Conservation (phyloP, 1,139 yeast genomes). For the Blastobotrys indianensis region DNA sequence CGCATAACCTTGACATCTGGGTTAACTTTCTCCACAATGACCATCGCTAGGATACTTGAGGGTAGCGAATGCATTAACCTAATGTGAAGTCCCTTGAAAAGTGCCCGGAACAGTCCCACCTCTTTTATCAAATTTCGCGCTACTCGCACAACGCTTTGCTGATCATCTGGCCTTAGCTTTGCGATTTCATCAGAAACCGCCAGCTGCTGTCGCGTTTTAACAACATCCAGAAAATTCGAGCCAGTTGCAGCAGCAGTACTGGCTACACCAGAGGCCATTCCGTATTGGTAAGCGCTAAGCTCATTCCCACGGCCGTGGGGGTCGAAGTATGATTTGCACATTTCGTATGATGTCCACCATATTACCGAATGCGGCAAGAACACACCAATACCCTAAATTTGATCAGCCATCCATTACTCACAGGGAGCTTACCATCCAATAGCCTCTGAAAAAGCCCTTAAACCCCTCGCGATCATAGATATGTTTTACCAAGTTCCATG, state of each 20-base stretch:
- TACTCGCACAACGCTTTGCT: slow-evolving; percentile 32
- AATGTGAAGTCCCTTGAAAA: slow-evolving; percentile 36
- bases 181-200: slow-evolving; percentile 38
- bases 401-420: too few species aligned
- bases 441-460: slow-evolving; percentile 40
- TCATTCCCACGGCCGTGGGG: slow-evolving; percentile 11
- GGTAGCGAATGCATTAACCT: slow-evolving; percentile 38
- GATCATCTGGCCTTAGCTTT: slow-evolving; percentile 37
- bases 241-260: slow-evolving; percentile 36
- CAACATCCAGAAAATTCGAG: slow-evolving; percentile 39
- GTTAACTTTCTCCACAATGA: slow-evolving; percentile 37
- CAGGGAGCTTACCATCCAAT: slow-evolving; percentile 31
- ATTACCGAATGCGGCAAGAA: slow-evolving; percentile 38
- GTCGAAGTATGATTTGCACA: slow-evolving; percentile 12
- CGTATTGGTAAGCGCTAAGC: slow-evolving; percentile 29
- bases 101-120: slow-evolving; percentile 35
- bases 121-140: slow-evolving; percentile 35
- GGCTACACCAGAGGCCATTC: slow-evolving; percentile 36
- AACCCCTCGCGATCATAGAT: slow-evolving; percentile 35
- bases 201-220: slow-evolving; percentile 41
- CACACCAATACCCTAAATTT: slow-evolving; percentile 32
- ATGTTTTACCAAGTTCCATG: slow-evolving; percentile 18
- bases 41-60: slow-evolving; percentile 37
- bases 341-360: slow-evolving; percentile 39
- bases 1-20: slow-evolving; percentile 27